phyloP scores from a whole-genome alignment of 495 filamentous ascomycete species.

The Trichoderma erinaceum region DNA sequence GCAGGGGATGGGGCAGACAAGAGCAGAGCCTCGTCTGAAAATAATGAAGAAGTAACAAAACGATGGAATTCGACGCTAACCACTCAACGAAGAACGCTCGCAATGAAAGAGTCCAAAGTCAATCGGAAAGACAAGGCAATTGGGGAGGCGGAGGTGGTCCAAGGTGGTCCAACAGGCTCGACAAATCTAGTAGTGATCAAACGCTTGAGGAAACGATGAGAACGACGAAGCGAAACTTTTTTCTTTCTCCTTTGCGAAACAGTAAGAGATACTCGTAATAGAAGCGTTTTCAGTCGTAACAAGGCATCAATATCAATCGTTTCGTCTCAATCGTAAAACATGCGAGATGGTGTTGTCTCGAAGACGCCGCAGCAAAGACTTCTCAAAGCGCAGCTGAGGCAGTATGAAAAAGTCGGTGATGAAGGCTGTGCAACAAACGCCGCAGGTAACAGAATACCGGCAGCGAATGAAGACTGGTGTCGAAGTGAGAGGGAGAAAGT shows the following conservation, averaged over 20 bases:
- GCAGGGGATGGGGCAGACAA: background rate
- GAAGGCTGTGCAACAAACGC: conserved; percentile 5
- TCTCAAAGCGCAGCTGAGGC: background rate
- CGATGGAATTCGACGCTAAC: conserved; percentile 6
- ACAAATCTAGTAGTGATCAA: conserved; percentile 6
- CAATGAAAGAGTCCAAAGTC: conserved; percentile 1
- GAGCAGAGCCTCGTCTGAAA: background rate
- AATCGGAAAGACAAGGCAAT: conserved; percentile 6
- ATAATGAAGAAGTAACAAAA: background rate
- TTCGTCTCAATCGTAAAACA: conserved; percentile 13
- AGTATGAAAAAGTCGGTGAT: background rate
- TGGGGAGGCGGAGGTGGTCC: background rate
- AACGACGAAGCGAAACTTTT: conserved; percentile 5
- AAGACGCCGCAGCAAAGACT: background rate
- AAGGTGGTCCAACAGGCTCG: background rate
- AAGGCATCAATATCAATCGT: conserved; percentile 11
- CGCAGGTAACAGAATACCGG: background rate
- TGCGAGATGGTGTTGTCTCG: background rate
- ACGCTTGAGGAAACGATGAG: background rate
- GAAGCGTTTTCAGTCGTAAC: conserved; percentile 11
- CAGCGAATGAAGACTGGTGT: background rate
- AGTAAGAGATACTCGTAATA: conserved; percentile 10
- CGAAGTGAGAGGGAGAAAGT: conserved; percentile 8
- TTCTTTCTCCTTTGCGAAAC: background rate
- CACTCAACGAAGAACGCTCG: conserved; percentile 12